A percentile compares a stretch with the other conserved stretches of the same genome.
phyloP scores from a whole-genome alignment of 2,329 filamentous ascomycete genomes.

The Cercospora sesami region DNA sequence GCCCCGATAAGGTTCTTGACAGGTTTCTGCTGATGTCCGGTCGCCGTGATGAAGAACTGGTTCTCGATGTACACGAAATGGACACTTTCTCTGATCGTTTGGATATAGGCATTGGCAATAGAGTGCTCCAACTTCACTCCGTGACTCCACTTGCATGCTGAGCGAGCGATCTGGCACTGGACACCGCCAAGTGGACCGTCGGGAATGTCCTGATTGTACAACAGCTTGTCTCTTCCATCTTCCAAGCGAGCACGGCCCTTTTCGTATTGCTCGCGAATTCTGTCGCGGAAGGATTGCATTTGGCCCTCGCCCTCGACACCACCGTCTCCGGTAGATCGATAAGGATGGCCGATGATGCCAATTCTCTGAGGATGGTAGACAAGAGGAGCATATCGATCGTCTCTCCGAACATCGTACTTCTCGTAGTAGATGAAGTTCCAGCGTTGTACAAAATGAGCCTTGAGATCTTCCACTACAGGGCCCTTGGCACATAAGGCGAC shows the following conservation, averaged over 20 bases:
- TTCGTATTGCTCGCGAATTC: slow-evolving; percentile 35
- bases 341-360: slow-evolving; percentile 39
- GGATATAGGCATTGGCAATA: slow-evolving; percentile 91
- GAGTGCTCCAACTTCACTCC: slow-evolving; percentile 67
- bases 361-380: slow-evolving; percentile 41
- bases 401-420: slow-evolving; percentile 68
- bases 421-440: slow-evolving; percentile 90
- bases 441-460: slow-evolving; percentile 76
- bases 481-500: slow-evolving; percentile 75
- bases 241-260: slow-evolving; percentile 29
- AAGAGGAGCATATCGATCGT: slow-evolving; percentile 50
- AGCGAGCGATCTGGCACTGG: slow-evolving; percentile 75
- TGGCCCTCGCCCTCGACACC: slow-evolving; percentile 34
- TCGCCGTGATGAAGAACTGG: slow-evolving; percentile 92
- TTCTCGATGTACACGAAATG: slow-evolving; percentile 56
- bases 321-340: slow-evolving; percentile 31
- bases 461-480: slow-evolving; percentile 71
- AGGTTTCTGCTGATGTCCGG: slow-evolving; percentile 66
- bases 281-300: slow-evolving; percentile 36
- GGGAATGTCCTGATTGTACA: slow-evolving; percentile 28
- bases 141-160: slow-evolving; percentile 57
- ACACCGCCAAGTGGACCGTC: slow-evolving; percentile 65
- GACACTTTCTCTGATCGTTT: slow-evolving; percentile 90
- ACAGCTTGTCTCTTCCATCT: slow-evolving; percentile 27
- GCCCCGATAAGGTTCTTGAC: slow-evolving; percentile 76